Conservation (phyloP, 2,329 filamentous ascomycete species). For the Trichoderma brevicompactum region DNA sequence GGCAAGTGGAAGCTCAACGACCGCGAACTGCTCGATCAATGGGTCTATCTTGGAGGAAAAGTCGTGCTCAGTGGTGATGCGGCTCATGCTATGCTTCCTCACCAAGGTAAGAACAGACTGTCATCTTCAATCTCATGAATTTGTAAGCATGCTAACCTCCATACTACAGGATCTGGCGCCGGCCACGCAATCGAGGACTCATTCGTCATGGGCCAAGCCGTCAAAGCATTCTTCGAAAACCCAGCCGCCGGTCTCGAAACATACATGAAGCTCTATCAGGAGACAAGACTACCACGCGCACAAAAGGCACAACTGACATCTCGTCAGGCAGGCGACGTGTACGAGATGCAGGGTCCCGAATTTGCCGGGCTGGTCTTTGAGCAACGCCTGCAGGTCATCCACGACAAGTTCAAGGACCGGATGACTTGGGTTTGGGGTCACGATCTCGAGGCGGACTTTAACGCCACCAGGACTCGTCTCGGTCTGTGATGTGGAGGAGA, state of each 20-base stretch:
- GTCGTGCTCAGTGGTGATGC: conserved; percentile 18
- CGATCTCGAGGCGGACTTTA: conserved; percentile 15
- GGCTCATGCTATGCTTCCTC: conserved; percentile 25
- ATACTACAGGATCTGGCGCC: conserved; percentile 9
- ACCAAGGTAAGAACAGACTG: background rate
- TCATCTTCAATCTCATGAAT: background rate
- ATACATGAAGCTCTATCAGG: conserved; percentile 26
- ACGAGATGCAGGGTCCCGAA: conserved; percentile 23
- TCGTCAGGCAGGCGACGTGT: conserved; percentile 19
- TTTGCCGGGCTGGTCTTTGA: conserved; percentile 18
- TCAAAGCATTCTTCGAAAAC: conserved; percentile 23
- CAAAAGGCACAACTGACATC: conserved; percentile 22
- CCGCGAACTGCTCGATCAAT: conserved; percentile 16
- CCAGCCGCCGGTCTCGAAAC: conserved; percentile 11
- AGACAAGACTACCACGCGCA: conserved; percentile 8
- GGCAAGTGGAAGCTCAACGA: conserved; percentile 26
- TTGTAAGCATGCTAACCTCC: background rate
- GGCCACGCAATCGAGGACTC: conserved; percentile 25
- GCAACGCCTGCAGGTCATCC: conserved; percentile 22
- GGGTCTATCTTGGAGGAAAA: conserved; percentile 11
- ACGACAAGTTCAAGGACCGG: conserved; percentile 23
- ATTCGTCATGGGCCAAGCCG: conserved; percentile 23
- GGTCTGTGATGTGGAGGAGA: background rate
- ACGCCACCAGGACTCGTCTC: conserved; percentile 20
- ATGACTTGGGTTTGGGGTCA: conserved; percentile 25